Conservation (phyloP, 495 filamentous ascomycete genomes). For the Aspergillus nidulans region DNA sequence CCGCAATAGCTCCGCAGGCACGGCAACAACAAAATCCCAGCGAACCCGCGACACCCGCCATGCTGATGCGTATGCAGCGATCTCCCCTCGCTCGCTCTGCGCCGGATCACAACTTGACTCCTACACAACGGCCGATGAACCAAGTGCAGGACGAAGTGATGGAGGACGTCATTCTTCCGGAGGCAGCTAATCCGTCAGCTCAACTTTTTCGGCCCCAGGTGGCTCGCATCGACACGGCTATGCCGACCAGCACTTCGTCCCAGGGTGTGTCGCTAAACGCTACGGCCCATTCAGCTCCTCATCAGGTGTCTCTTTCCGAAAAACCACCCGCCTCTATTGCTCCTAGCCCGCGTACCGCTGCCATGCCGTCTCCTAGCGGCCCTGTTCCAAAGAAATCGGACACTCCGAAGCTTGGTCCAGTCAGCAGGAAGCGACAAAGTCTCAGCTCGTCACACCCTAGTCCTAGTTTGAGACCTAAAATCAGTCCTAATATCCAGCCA, state of each 20-base stretch:
- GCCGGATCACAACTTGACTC: constrained; percentile 25
- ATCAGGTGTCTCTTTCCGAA: constrained; percentile 14
- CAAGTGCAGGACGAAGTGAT: constrained; percentile 55
- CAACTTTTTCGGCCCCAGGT: constrained; percentile 32
- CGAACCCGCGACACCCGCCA: constrained; percentile 74
- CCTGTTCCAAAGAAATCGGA: constrained; percentile 39
- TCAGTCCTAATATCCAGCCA: constrained; percentile 92
- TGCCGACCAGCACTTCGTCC: constrained; percentile 23
- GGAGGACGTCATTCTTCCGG: constrained; percentile 63
- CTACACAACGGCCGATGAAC: constrained; percentile 14
- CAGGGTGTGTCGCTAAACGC: constrained; percentile 27
- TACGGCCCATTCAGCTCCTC: constrained; percentile 31
- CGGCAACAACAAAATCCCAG: constrained; percentile 26
- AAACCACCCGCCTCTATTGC: constrained; percentile 26
- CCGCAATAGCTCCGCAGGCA: constrained; percentile 44
- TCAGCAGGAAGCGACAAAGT: constrained; percentile 63
- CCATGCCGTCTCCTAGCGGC: constrained; percentile 44
- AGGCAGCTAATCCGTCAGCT: constrained; percentile 44
- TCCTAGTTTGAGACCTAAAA: constrained; percentile 84
- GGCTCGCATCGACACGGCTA: constrained; percentile 41
- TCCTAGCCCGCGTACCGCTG: constrained; percentile 32
- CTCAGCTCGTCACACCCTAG: constrained; percentile 70
- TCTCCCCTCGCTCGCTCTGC: constrained; percentile 27
- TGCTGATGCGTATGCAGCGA: constrained; percentile 69
- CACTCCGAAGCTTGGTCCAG: constrained; percentile 27